Evolutionary conservation across 371 early-diverging fungal genomes (phyloP), one percentile per base, ranked within the genome.

Genomic region (Chytridium lagenaria): DNA sequence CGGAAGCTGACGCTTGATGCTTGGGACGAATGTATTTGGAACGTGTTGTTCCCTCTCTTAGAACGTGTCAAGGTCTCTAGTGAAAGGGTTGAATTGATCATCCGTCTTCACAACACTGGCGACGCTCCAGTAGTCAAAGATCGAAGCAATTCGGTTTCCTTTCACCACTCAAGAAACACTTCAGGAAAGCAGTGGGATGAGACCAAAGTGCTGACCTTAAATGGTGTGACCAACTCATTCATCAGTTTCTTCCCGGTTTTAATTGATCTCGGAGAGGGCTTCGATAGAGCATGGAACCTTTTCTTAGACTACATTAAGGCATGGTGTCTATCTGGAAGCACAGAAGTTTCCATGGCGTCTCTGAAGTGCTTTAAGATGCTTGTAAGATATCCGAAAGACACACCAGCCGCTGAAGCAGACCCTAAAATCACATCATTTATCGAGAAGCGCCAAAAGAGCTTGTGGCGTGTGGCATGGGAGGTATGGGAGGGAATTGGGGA

Each of bases 111-210:
- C 0, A 33, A 26, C 33, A 5, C 39, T 15, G 59, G 23, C 5
- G 59, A 44, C 7, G 23, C 15, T 2, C 36, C 59, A 15, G 23
- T 31, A 1, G 5, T 7, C 1, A 23, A 66, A 69, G 52, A 23
- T 50, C 63, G 63, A 22, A 28, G 10, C 10, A 61, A 61, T 26
- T 34, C 31, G 7, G 37, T 86, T 63, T 84, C 86, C 85, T 79
- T 85, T 19, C 92, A 88, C 76, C 92, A 90, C 39, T 38, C 84
- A 28, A 83, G 92, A 52, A 90, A 92, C 67, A 91, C 92, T 2
- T 87, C 87, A 0, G 85, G 90, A 59, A 94, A 94, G 72, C 95
- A 95, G 77, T 98, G 98, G 98, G 97, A 98, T 71, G 98, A 97
- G 80, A 95, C 98, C 0, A 92, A 93, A 39, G 93, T 93, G 0